Percentiles rank a stretch among this genome's conserved stretches.
Evolutionary conservation across 441 rosid genomes (phyloP).

Genomic region (Omphalea diandra): DNA sequence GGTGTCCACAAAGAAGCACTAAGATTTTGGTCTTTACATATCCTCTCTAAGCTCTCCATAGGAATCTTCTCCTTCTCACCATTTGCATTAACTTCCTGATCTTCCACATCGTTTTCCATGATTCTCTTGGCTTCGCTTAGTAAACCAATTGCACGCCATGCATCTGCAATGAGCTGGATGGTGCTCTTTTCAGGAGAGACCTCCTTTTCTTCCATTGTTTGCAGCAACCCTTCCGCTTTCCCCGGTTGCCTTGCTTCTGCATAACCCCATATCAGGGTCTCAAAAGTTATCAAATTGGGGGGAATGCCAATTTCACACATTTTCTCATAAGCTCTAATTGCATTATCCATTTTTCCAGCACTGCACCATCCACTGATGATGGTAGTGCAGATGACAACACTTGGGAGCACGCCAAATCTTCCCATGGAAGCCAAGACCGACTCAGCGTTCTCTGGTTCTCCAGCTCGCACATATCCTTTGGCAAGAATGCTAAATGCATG

Average conservation of each 20-base stretch:
- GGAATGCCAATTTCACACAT: constrained; percentile 58
- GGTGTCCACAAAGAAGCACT: constrained; percentile 33
- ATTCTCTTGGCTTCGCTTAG: constrained; percentile 53
- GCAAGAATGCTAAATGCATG: constrained; percentile 85
- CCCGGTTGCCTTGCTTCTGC: constrained; percentile 89
- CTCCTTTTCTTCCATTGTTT: constrained; percentile 63
- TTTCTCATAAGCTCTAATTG: constrained; percentile 55
- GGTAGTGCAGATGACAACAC: constrained; percentile 86
- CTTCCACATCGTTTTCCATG: constrained; percentile 14
- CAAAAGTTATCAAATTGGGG: constrained; percentile 79
- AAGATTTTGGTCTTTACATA: constrained; percentile 28
- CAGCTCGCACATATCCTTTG: constrained; percentile 79
- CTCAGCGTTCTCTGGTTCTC: constrained; percentile 77
- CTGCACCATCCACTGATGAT: constrained; percentile 89
- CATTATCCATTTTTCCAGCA: constrained; percentile 73
- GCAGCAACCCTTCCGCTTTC: constrained; percentile 76
- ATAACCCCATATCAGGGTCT: constrained; percentile 91
- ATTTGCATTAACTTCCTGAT: constrained; percentile 16
- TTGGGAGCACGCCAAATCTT: constrained; percentile 55
- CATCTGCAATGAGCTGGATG: constrained; percentile 65
- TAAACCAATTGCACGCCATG: constrained; percentile 75
- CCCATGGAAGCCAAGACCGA: constrained; percentile 55
- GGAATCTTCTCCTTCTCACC: constrained; percentile 25
- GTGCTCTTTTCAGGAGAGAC: constrained; percentile 56
- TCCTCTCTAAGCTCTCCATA: constrained; percentile 29